Evolutionary conservation across 495 filamentous ascomycete species (phyloP), one percentile per base, ranked within the genome.

Genomic region (Xylaria castorea): DNA sequence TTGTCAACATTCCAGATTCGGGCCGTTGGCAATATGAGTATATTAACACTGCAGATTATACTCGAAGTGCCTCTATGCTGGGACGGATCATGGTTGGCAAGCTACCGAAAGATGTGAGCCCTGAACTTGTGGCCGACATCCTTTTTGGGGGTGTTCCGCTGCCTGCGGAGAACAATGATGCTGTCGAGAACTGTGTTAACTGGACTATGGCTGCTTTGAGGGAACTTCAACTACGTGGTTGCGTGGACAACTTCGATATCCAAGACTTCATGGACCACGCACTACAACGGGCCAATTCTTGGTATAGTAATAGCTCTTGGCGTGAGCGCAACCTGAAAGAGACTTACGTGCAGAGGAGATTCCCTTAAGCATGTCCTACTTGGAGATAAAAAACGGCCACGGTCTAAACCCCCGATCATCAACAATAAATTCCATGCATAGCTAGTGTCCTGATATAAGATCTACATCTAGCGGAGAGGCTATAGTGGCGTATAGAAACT

Each of bases 41-140:
- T n/a, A 22, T 9, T n/a, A 22, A 8, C 3, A 20, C 1, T n/a
- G 36, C 36, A 20, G 36, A 44, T n/a, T 64, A 16, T 16, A 25
- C 61, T 2, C 61, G 61, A 44, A 64, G 61, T 11, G 16, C 11
- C 61, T 22, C 61, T 5, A 64, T 64, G 61, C 38, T 64, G 9
- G 61, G 61, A 27, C 61, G 61, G 44, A 64, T 64, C n/a, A 64
- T 64, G 61, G 61, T 64, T 25, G 61, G 61, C 36, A 64, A 64
- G 61, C 36, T 64, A 11, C 61, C 61, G 32, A 64, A 64, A 4
- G 38, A n/a, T 36, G 38, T 64, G 3, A 14, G n/a, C 61, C 61
- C 36, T 8, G 36, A 64, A 1, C 6, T 20, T 20, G n/a, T 64
- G 61, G 22, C n/a, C 61, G 38, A 22, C 38, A n/a, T 46, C n/a